Percentiles rank a stretch among this genome's conserved stretches.
phyloP scores from a whole-genome alignment of 352 stramenopile species.

The Globisporangium echinulatum region DNA sequence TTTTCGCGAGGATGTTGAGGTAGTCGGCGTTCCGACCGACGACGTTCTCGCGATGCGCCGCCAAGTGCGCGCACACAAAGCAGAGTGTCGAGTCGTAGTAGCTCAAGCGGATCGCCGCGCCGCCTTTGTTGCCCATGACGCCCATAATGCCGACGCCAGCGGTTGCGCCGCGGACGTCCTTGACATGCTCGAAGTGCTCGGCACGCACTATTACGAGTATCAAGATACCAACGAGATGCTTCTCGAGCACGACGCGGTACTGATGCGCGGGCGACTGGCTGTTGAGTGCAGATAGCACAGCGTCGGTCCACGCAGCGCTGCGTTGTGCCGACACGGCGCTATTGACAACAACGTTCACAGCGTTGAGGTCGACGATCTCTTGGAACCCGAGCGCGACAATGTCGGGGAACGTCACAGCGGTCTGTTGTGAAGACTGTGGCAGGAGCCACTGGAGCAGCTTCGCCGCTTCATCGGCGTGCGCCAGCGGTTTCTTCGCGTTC shows the following conservation, averaged over 20 bases:
- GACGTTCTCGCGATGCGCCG: constrained; percentile 98
- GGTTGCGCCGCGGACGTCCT: constrained; percentile 86
- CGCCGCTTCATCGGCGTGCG: constrained; percentile 24
- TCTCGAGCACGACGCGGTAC: constrained; percentile 80
- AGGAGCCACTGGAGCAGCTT: constrained; percentile 69
- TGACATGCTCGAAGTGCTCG: constrained; percentile 64
- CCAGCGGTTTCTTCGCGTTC: constrained; percentile 97
- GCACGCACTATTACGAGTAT: constrained; percentile 94
- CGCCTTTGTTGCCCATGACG: constrained; percentile 99
- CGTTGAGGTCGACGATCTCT: constrained; percentile 99
- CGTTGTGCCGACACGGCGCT: constrained; percentile 89
- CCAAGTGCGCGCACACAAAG: constrained; percentile 98
- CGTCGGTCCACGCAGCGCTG: constrained; percentile 87
- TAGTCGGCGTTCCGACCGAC: constrained; percentile 96
- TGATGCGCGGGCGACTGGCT: constrained; percentile 22
- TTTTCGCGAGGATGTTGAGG: constrained; percentile 96
- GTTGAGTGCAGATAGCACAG: constrained; percentile 89
- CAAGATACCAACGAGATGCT: constrained; percentile 96
- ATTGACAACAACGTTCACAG: constrained; percentile 98
- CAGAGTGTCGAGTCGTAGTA: constrained; percentile 98
- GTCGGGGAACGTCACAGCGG: constrained; percentile 26
- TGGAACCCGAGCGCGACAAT: constrained; percentile 89
- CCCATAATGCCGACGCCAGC: constrained; percentile 98
- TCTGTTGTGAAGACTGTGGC: constrained; percentile 1
- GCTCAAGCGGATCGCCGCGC: constrained; percentile 90